Evolutionary conservation across 2,329 filamentous ascomycete species (phyloP).

Genomic region (Tolypocladium sp.): DNA sequence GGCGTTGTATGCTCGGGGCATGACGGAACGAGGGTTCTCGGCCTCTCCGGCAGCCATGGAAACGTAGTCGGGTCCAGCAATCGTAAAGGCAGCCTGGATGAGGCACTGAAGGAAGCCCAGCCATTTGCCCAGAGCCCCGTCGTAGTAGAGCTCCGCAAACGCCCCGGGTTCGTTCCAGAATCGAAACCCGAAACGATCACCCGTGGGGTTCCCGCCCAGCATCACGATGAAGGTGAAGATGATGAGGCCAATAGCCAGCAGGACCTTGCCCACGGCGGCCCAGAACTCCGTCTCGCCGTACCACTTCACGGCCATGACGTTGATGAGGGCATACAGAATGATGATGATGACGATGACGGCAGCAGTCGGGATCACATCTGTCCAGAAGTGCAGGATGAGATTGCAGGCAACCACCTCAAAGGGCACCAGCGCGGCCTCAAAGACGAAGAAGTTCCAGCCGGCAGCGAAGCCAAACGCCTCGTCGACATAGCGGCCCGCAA

Average conservation of each 20-base stretch:
- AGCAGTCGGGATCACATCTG: slow-evolving; percentile 46
- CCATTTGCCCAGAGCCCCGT: slow-evolving; percentile 59
- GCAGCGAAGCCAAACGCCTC: slow-evolving; percentile 65
- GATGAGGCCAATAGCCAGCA: slow-evolving; percentile 63
- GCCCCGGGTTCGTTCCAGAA: slow-evolving; percentile 60
- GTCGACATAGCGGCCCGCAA: slow-evolving; percentile 67
- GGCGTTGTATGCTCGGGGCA: slow-evolving; percentile 68
- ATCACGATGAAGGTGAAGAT: slow-evolving; percentile 75
- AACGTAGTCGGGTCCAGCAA: slow-evolving; percentile 61
- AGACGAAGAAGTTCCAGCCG: slow-evolving; percentile 68
- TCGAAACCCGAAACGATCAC: slow-evolving; percentile 63
- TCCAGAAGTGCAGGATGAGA: slow-evolving; percentile 56
- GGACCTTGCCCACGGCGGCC: slow-evolving; percentile 61
- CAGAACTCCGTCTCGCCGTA: slow-evolving; percentile 74
- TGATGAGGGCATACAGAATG: slow-evolving; percentile 44
- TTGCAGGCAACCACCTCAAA: slow-evolving; percentile 60
- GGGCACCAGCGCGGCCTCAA: slow-evolving; percentile 57
- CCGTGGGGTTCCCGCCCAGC: slow-evolving; percentile 69
- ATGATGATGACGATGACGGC: slow-evolving; percentile 50
- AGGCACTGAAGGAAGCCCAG: slow-evolving; percentile 69
- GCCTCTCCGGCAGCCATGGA: slow-evolving; percentile 62
- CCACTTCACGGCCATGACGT: slow-evolving; percentile 63
- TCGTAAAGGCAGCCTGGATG: slow-evolving; percentile 60
- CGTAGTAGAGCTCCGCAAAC: slow-evolving; percentile 57
- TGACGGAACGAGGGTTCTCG: slow-evolving; percentile 57